Percentiles rank a stretch among this genome's conserved stretches.
These are phyloP conservation scores for Ciborinia camelliae DNA, from an alignment of 2,329 filamentous ascomycete genomes.

Conservation along the genomic window DNA sequence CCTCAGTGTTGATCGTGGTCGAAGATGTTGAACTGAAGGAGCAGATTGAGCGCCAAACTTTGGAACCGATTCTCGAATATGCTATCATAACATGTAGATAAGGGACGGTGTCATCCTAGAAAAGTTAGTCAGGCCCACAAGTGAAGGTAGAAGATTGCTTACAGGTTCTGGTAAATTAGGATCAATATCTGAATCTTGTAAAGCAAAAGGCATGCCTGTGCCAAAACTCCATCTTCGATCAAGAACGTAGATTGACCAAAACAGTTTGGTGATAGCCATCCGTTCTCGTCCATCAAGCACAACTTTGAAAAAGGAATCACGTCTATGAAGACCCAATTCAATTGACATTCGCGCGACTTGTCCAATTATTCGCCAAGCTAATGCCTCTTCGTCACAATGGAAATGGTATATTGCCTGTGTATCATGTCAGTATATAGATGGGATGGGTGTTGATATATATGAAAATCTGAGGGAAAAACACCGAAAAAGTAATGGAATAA, in stretches of 20 bases:
- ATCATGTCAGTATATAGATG: constrained; percentile 43
- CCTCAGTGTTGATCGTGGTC: constrained; percentile 50
- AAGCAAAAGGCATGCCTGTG: constrained; percentile 81
- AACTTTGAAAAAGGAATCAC: constrained; percentile 64
- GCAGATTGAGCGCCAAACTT: constrained; percentile 75
- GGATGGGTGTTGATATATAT: not conserved
- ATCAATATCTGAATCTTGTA: constrained; percentile 85
- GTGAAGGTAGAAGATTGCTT: constrained; percentile 38
- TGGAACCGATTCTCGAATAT: constrained; percentile 78
- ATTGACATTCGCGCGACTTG: constrained; percentile 76
- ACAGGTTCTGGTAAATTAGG: constrained; percentile 75
- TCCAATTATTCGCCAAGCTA: constrained; percentile 85
- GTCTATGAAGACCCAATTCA: constrained; percentile 78
- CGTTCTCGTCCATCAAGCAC: constrained; percentile 69
- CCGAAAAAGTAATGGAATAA: not conserved
- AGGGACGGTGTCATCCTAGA: constrained; percentile 42
- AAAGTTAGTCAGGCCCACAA: constrained; percentile 21
- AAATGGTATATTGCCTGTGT: constrained; percentile 72
- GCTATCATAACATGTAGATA: constrained; percentile 82
- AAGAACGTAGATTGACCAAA: constrained; percentile 83
- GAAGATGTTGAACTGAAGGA: constrained; percentile 26
- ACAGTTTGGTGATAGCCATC: constrained; percentile 64
- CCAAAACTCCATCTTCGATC: constrained; percentile 86
- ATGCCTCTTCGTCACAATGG: constrained; percentile 77
- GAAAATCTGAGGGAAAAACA: not conserved